Evolutionary conservation across 2,329 filamentous ascomycete genomes (phyloP), one percentile per base, ranked within the genome.

Genomic region (Talaromyces sp.): DNA sequence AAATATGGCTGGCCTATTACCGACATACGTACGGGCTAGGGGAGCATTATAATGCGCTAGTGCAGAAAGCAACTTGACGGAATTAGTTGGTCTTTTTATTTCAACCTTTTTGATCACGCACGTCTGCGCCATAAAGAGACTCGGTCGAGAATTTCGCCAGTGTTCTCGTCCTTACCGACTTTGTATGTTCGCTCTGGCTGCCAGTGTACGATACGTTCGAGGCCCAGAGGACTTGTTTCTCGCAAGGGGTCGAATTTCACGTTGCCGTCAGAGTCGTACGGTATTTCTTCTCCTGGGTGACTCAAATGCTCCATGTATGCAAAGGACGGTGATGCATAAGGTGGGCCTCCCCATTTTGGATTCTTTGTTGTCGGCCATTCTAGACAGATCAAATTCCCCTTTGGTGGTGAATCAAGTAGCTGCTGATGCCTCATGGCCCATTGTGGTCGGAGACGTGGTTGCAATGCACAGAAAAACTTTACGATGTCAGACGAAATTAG

Each of bases 21-120:
- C 84, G 90, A 68, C 92, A 97, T 78, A 91, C 90, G 55, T 98
- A 96, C 74, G 93, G 93, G 1, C 79, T 99, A 55, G 95, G 95
- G 13, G 95, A 98, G 79, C 95, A 99, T 77, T 99, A 99, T 77
- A 99, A 99, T 73, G 96, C 93, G 58, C 76, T 99, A 72, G 76
- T 85, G 67, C 84, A 80, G 69, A 72, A 72, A 55, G 61, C 64
- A 59, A 41, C 24, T n/a, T 31, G 41, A 31, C 8, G 9, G 10
- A 14, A 13, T 21, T 46, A 9, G 17, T n/a, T 29, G 49, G 27
- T 29, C 29, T 51, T 17, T 54, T 55, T 46, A 14, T 38, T 24
- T 4, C 26, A 50, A 38, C 55, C 21, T 24, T n/a, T n/a, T n/a
- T 38, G 35, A 32, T 38, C 50, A 53, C 46, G 56, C 41, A 55